Evolutionary conservation across 2,329 filamentous ascomycete species (phyloP), one percentile per base, ranked within the genome.

Genomic region (Stachybotrys chartarum): DNA sequence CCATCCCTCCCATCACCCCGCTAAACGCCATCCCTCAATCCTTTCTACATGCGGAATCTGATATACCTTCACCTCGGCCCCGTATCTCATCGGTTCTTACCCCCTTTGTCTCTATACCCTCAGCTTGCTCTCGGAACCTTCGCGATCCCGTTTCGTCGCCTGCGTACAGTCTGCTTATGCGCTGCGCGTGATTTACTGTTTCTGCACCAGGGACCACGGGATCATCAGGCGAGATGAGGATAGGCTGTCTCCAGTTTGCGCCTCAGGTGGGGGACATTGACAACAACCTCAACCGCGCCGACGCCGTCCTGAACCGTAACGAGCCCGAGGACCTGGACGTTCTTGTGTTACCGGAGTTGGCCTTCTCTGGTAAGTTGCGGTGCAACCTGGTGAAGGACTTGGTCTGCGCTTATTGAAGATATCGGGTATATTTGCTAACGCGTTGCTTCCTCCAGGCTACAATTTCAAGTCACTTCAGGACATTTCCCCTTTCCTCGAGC

Each of bases 291-390:
- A 81, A 79, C 59, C 79, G 79, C 17, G 88, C 88, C 58, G 84
- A 91, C 60, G 70, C 18, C 30, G 35, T 53, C 45, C 52, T 66
- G 0, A 63, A 64, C 1, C 63, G 63, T 0, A 63, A 62, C 0
- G 64, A 66, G 6, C 71, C 77, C 0, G 70, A 79, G 1, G 72
- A 78, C n/a, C 50, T 92, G 1, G 87, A 91, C 64, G 76, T 92
- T 32, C 75, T 94, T 0, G 82, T 93, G 0, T 72, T 93, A 0
- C 88, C 90, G 0, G 90, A 93, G 66, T 73, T 93, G 68, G 87
- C 89, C 1, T 91, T 93, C 65, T 80, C 83, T 56, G 86, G 86
- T 88, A 70, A 61, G 73, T 64, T 24, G 24, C 24, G 24, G 24
- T 24, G 24, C 24, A 4, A 24, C 24, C 24, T 24, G 24, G 24